phyloP scores from a whole-genome alignment of 108 stramenopile species.

The Pseudonitzschia multiseries region DNA sequence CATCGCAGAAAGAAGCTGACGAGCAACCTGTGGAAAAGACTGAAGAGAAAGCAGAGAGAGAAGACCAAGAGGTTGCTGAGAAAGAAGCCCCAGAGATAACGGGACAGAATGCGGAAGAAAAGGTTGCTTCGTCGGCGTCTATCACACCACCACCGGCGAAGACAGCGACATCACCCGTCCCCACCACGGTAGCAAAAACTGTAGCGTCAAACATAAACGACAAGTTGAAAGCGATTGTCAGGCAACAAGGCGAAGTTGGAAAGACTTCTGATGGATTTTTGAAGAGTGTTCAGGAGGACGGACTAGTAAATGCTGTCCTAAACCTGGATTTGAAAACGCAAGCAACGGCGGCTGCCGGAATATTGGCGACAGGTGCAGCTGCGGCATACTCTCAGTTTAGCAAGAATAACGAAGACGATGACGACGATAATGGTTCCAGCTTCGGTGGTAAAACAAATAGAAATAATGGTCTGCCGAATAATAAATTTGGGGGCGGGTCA shows the following conservation, averaged over 20 bases:
- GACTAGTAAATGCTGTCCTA: background rate
- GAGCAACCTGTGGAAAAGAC: background rate
- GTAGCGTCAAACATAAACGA: background rate
- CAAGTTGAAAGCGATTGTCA: background rate
- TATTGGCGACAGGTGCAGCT: background rate
- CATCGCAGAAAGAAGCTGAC: background rate
- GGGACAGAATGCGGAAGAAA: background rate
- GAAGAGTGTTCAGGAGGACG: background rate
- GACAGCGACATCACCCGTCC: background rate
- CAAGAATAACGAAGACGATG: constrained; percentile 5
- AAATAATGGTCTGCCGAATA: background rate
- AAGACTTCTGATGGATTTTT: background rate
- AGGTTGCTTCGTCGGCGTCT: background rate
- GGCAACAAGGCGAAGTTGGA: too few relatives aligned
- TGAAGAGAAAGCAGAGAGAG: background rate
- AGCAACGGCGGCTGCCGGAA: constrained; percentile 4
- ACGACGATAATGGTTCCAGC: background rate
- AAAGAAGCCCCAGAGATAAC: background rate
- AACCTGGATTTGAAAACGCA: constrained; percentile 1
- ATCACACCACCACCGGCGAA: background rate
- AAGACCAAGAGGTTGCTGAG: background rate
- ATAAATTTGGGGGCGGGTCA: background rate
- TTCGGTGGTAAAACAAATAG: too few relatives aligned
- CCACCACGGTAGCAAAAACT: background rate
- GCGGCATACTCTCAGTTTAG: constrained; percentile 1